These are phyloP conservation scores for Somion occarium DNA, from an alignment of 1,284 basidiomycete species.

Conservation along the genomic window DNA sequence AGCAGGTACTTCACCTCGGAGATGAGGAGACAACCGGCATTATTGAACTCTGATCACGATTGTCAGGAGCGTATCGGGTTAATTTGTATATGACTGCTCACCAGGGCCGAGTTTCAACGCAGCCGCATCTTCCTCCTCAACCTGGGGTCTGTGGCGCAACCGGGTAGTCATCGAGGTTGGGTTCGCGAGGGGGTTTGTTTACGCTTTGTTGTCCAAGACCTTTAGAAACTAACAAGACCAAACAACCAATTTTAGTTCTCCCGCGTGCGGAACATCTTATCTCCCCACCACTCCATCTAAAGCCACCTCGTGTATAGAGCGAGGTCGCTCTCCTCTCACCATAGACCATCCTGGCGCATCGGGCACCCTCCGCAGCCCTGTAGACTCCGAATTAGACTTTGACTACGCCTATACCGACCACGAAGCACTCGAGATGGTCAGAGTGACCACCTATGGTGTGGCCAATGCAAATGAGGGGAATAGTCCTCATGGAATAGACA, in stretches of 20 bases:
- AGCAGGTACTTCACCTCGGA: conserved; percentile 89
- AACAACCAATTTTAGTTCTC: conserved; percentile 13
- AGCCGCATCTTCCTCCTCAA: conserved; percentile 69
- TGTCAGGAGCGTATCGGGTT: neutral
- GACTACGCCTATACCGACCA: neutral
- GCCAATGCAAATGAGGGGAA: conserved; percentile 26
- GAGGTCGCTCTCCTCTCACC: neutral
- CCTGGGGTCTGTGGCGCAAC: conserved; percentile 43
- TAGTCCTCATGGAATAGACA: conserved; percentile 14
- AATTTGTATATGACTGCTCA: conserved; percentile 21
- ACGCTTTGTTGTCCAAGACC: conserved; percentile 19
- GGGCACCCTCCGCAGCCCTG: neutral
- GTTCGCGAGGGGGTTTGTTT: conserved; percentile 16
- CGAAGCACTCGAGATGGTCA: conserved; percentile 33
- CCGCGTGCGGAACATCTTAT: conserved; percentile 1
- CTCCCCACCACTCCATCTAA: neutral
- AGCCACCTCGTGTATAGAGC: neutral
- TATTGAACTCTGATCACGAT: conserved; percentile 71
- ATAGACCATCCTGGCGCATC: neutral
- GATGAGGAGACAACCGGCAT: conserved; percentile 85
- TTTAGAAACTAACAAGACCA: conserved; percentile 25
- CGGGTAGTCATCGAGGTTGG: conserved; percentile 37
- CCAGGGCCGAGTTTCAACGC: conserved; percentile 64
- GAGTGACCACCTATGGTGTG: conserved; percentile 61
- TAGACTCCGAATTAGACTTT: conserved; percentile 5